phyloP scores from a whole-genome alignment of 306 rosid species.

The Trichosanthes cucumerina region DNA sequence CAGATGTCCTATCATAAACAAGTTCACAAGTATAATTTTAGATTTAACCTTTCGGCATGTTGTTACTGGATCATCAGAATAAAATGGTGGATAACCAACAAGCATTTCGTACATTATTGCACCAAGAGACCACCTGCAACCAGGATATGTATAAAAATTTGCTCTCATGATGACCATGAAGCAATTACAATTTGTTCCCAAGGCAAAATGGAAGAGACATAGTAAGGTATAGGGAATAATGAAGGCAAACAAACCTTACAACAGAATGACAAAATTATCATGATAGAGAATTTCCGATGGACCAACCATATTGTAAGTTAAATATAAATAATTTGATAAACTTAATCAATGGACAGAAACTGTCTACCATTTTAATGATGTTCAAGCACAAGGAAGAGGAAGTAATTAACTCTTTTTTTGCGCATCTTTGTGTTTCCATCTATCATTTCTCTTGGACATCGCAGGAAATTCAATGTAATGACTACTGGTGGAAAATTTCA shows the following conservation, averaged over 20 bases:
- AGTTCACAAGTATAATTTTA: background rate
- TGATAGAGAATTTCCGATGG: background rate
- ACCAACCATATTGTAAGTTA: background rate
- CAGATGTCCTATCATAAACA: background rate
- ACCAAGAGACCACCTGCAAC: conserved; percentile 95
- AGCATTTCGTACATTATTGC: conserved; percentile 97
- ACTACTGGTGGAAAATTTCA: background rate
- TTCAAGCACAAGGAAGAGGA: background rate
- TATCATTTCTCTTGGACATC: background rate
- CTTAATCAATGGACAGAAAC: background rate
- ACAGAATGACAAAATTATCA: background rate
- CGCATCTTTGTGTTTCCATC: background rate
- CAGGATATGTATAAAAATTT: conserved; percentile 17
- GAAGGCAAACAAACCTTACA: background rate
- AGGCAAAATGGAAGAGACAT: background rate
- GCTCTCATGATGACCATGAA: background rate
- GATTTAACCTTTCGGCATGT: conserved; percentile 81
- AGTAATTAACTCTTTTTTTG: background rate
- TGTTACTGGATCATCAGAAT: conserved; percentile 86
- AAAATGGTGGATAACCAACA: conserved; percentile 92
- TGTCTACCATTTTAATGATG: background rate
- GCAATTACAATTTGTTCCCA: background rate
- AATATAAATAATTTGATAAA: background rate
- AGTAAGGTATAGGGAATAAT: background rate
- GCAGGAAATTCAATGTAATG: background rate